These are phyloP conservation scores for Falciphora oryzae DNA, from an alignment of 2,329 filamentous ascomycete genomes.

Conservation along the genomic window DNA sequence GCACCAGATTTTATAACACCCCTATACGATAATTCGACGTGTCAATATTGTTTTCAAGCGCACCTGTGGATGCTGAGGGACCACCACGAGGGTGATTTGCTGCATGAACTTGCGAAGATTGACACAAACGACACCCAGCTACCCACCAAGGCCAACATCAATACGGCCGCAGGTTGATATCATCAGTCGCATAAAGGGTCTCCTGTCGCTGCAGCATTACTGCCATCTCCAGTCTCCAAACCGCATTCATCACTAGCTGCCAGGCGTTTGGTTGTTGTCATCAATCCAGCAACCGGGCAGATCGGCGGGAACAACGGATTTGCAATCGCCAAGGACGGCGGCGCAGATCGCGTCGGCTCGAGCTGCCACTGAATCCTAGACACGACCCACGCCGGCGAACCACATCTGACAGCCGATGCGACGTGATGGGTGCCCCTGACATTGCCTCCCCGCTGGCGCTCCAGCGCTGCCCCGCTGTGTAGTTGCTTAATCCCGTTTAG, in stretches of 20 bases:
- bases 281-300: neutral
- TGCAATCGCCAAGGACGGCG: slow-evolving; percentile 6
- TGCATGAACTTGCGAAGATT: neutral
- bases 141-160: too few species aligned
- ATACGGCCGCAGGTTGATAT: too few species aligned
- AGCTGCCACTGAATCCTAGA: neutral
- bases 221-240: too few species aligned
- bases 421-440: neutral
- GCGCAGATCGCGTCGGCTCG: slow-evolving; percentile 3
- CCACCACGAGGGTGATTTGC: too few species aligned
- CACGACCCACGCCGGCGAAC: too few species aligned
- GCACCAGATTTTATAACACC: too few species aligned
- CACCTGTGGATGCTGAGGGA: neutral
- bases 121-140: too few species aligned
- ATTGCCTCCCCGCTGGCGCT: neutral
- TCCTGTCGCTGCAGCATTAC: neutral
- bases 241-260: neutral
- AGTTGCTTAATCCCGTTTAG: neutral
- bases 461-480: neutral
- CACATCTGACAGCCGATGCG: neutral
- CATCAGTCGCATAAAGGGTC: too few species aligned
- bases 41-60: too few species aligned
- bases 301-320: neutral
- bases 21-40: too few species aligned
- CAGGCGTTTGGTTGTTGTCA: neutral